Percentiles rank a stretch among this genome's conserved stretches.
phyloP scores from a whole-genome alignment of 768 basidiomycete genomes.

The Fomitopsis serialis region DNA sequence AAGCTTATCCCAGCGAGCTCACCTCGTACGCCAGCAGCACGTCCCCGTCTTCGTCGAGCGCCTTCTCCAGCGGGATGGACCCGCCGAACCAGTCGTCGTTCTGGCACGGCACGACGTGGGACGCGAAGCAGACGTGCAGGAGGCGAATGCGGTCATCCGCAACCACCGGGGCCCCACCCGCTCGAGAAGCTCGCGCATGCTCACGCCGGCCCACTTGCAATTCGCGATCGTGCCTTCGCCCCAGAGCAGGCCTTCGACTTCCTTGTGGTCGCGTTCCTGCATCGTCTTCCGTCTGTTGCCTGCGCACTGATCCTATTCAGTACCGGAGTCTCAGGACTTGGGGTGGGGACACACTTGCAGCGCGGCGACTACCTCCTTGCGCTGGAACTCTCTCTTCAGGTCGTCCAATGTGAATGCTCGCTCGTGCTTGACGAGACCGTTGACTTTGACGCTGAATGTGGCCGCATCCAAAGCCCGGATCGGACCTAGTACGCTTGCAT shows the following conservation, averaged over 20 bases:
- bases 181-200: slow-evolving; percentile 14
- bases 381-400: slow-evolving; percentile 8
- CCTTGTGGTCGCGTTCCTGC: slow-evolving; percentile 12
- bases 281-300: slow-evolving; percentile 23
- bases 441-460: slow-evolving; percentile 12
- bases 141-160: slow-evolving; percentile 5
- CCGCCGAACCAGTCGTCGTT: slow-evolving; percentile 15
- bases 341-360: slow-evolving; percentile 14
- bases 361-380: slow-evolving; percentile 24
- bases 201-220: slow-evolving; percentile 54
- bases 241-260: slow-evolving; percentile 24
- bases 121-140: slow-evolving; percentile 16
- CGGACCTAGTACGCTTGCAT: slow-evolving; percentile 29
- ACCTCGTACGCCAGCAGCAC: slow-evolving; percentile 23
- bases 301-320: slow-evolving; percentile 15
- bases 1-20: too few species aligned
- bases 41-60: slow-evolving; percentile 8
- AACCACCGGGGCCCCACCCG: not conserved
- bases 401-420: slow-evolving; percentile 20
- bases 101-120: slow-evolving; percentile 13
- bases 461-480: slow-evolving; percentile 45
- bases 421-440: slow-evolving; percentile 9
- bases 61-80: slow-evolving; percentile 12
- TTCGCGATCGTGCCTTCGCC: slow-evolving; percentile 64
- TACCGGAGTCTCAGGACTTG: too few species aligned